Conservation (phyloP, 2,329 filamentous ascomycete species). For the Escovopsis sp. region DNA sequence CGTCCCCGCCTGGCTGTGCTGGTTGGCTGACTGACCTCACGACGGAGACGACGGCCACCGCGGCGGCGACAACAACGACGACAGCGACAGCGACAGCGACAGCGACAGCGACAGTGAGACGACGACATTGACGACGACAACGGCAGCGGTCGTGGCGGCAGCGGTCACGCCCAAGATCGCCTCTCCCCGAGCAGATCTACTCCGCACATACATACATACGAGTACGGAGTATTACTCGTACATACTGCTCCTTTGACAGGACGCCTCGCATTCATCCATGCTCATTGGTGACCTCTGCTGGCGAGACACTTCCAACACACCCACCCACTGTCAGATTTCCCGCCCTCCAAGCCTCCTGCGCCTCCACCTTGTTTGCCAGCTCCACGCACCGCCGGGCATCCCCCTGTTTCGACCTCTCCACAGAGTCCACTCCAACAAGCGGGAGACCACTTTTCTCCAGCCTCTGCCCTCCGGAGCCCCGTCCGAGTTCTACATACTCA, state of each 20-base stretch:
- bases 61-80: not conserved
- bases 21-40: not conserved
- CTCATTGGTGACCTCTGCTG: no score
- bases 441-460: no score
- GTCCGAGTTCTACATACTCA: no score
- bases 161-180: constrained; percentile 6
- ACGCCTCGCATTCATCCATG: no score
- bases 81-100: not conserved
- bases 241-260: no score
- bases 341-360: no score
- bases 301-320: no score
- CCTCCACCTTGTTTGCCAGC: no score
- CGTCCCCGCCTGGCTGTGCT: constrained; percentile 1
- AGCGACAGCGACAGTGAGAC: not conserved
- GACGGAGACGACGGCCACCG: not conserved
- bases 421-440: no score
- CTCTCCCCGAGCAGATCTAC: not conserved
- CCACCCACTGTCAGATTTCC: no score
- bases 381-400: constrained; percentile 6
- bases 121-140: not conserved
- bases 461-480: no score
- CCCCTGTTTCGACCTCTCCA: constrained; percentile 5
- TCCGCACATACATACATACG: not conserved
- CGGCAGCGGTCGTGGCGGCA: constrained; percentile 5
- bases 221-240: no score